These are phyloP conservation scores for Crithidia fasciculata DNA, from an alignment of 208 protist genomes.

Conservation along the genomic window DNA sequence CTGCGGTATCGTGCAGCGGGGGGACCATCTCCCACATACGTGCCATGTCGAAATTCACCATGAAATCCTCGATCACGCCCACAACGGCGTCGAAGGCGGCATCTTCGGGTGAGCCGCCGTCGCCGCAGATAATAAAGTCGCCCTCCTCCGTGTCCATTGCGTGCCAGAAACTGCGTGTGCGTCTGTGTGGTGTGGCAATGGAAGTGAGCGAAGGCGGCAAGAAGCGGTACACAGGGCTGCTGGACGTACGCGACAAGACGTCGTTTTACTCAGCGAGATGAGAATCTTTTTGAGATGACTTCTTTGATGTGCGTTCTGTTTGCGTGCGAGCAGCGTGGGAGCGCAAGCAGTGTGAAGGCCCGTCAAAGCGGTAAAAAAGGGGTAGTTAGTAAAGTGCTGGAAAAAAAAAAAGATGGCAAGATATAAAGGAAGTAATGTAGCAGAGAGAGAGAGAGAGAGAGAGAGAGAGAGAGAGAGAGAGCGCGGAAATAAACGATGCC, in stretches of 20 bases:
- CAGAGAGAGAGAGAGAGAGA: no score
- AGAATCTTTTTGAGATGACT: background rate
- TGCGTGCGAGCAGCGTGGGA: no score
- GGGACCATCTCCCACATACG: constrained; percentile 47
- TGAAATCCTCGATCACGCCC: constrained; percentile 86
- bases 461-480: no score
- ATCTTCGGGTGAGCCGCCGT: constrained; percentile 64
- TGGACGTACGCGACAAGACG: no score
- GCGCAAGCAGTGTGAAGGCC: no score
- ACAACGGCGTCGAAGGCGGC: constrained; percentile 73
- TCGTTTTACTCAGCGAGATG: no score
- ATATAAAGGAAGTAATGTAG: background rate
- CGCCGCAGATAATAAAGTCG: constrained; percentile 73
- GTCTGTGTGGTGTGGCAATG: background rate
- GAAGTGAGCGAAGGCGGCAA: background rate
- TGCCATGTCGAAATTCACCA: constrained; percentile 74
- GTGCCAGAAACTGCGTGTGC: background rate
- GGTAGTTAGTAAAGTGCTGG: background rate
- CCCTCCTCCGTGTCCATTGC: constrained; percentile 81
- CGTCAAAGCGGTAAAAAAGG: background rate
- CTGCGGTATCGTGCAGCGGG: constrained; percentile 35
- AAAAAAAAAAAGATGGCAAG: background rate
- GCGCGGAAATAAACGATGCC: no score
- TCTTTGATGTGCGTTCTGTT: no score
- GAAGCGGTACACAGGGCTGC: no score